A percentile compares a stretch with the other conserved stretches of the same genome.
Evolutionary conservation across 2,329 filamentous ascomycete species (phyloP).

Genomic region (Colletotrichum sp.): DNA sequence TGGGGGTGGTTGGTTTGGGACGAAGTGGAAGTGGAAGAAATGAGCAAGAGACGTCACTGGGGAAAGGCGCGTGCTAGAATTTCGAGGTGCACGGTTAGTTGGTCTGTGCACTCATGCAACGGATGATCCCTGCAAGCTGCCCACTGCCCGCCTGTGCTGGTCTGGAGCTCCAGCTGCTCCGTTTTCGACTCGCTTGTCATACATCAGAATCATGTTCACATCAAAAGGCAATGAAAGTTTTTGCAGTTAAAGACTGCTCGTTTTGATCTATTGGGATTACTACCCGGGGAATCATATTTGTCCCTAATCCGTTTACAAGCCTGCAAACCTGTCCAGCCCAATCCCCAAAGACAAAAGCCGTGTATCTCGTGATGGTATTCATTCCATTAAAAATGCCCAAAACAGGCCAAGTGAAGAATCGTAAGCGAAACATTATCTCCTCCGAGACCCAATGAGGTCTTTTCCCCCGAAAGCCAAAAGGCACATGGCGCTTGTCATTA

Average conservation of each 20-base stretch:
- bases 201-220: not conserved
- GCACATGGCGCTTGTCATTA: constrained; percentile 27
- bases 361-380: not conserved
- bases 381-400: constrained; percentile 13
- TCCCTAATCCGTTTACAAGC: not conserved
- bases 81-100: not conserved
- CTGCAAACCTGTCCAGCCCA: not conserved
- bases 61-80: not conserved
- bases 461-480: not conserved
- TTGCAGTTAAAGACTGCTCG: not conserved
- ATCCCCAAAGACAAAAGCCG: not conserved
- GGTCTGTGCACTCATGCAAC: not conserved
- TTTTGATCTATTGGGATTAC: not conserved
- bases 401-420: constrained; percentile 1
- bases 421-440: not conserved
- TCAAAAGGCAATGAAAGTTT: not conserved
- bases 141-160: not conserved
- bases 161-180: not conserved
- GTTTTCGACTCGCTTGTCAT: not conserved
- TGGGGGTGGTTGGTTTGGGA: not conserved
- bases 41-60: not conserved
- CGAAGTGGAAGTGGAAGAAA: not conserved
- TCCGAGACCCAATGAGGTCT: not conserved
- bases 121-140: not conserved
- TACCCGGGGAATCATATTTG: not conserved